Conservation (phyloP, 352 stramenopile genomes). For the Pythium periplocum region DNA sequence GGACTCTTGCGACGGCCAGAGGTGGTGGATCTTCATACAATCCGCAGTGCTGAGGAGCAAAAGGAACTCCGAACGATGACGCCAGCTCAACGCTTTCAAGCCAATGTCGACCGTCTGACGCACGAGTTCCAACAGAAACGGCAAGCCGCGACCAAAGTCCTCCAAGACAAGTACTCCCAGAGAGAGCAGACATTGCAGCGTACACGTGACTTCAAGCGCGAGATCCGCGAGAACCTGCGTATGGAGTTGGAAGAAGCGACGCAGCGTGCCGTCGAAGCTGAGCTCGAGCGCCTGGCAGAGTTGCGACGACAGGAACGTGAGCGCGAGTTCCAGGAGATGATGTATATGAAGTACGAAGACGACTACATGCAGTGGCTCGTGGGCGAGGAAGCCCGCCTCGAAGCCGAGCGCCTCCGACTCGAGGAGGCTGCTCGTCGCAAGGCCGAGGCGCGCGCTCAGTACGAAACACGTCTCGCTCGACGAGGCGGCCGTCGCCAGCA, state of each 20-base stretch:
- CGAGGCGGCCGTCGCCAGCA: conserved; percentile 52
- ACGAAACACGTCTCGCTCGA: conserved; percentile 45
- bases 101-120: conserved; percentile 14
- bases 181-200: conserved; percentile 21
- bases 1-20: conserved; percentile 39
- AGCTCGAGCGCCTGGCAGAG: conserved; percentile 34
- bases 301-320: conserved; percentile 28
- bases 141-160: conserved; percentile 5
- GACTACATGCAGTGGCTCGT: conserved; percentile 56
- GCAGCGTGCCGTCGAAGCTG: conserved; percentile 45
- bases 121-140: conserved; percentile 11
- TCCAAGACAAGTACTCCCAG: conserved; percentile 14
- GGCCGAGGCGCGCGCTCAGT: conserved; percentile 44
- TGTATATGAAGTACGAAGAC: conserved; percentile 71
- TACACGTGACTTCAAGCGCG: conserved; percentile 50
- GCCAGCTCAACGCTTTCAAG: conserved; percentile 32
- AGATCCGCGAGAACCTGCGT: conserved; percentile 47
- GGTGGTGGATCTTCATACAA: conserved; percentile 27
- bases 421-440: conserved; percentile 34
- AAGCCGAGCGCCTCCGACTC: conserved; percentile 27
- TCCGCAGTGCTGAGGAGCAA: conserved; percentile 1
- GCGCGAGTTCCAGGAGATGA: conserved; percentile 43
- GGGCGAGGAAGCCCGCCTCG: conserved; percentile 37
- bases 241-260: conserved; percentile 60
- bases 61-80: conserved; percentile 10